Percentiles rank a stretch among this genome's conserved stretches.
These are phyloP conservation scores for Clavispora carvajalis DNA, from an alignment of 805 yeast genomes.

Conservation along the genomic window DNA sequence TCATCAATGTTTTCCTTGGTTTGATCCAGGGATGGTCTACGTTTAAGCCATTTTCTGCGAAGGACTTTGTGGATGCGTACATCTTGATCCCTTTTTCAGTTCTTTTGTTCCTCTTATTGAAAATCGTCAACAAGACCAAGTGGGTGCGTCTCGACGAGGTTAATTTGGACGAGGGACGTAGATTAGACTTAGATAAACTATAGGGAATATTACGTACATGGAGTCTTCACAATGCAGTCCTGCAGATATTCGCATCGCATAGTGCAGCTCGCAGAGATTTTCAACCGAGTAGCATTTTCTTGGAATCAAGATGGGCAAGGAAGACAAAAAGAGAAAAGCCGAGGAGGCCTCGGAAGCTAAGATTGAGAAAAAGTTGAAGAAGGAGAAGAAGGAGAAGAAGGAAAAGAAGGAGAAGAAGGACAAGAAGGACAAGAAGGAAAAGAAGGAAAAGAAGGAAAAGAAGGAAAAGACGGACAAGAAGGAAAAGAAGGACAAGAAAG, in stretches of 20 bases:
- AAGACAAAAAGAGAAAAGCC: constrained; percentile 25
- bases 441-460: constrained; percentile 23
- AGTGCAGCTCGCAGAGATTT: constrained; percentile 11
- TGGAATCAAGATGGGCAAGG: constrained; percentile 16
- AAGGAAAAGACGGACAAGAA: constrained; percentile 12
- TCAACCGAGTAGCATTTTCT: not conserved
- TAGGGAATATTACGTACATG: not conserved
- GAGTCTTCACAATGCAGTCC: not conserved
- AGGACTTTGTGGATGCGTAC: constrained; percentile 50
- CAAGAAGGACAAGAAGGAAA: constrained; percentile 32
- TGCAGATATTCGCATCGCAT: constrained; percentile 3
- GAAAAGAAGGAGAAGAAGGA: constrained; percentile 33
- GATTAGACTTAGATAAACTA: constrained; percentile 28
- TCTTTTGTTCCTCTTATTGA: constrained; percentile 35
- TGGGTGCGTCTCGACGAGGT: constrained; percentile 40
- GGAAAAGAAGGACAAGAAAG: constrained; percentile 15
- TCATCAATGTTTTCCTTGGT: constrained; percentile 47
- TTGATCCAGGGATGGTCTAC: constrained; percentile 65
- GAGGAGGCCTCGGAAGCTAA: constrained; percentile 23
- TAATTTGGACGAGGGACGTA: constrained; percentile 48
- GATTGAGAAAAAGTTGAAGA: constrained; percentile 22
- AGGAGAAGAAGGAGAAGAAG: constrained; percentile 16
- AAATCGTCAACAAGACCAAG: constrained; percentile 33
- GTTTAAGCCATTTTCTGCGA: constrained; percentile 51
- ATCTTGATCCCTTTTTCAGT: constrained; percentile 56